Conservation (phyloP, 2,329 filamentous ascomycete genomes). For the Aspergillus brasiliensis region DNA sequence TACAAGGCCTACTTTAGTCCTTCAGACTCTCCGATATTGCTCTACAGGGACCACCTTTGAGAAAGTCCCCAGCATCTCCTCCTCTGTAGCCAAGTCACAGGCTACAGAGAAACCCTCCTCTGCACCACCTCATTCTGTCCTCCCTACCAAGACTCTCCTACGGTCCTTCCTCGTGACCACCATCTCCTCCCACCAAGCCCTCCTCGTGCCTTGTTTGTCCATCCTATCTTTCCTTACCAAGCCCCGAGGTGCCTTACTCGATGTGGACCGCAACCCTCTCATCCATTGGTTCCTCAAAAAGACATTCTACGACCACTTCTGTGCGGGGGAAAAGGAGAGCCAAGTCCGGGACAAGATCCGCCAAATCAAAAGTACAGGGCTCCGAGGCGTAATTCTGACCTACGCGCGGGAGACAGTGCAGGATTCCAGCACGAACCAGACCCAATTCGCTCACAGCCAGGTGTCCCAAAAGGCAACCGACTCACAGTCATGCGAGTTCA, state of each 20-base stretch:
- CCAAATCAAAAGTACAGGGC: conserved; percentile 72
- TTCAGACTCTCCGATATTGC: not conserved
- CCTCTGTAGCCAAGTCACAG: not conserved
- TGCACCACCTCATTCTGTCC: not conserved
- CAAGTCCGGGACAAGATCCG: conserved; percentile 60
- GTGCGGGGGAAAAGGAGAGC: conserved; percentile 80
- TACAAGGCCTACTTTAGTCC: not conserved
- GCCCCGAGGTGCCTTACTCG: conserved; percentile 52
- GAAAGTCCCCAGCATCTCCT: not conserved
- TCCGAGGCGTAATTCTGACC: conserved; percentile 78
- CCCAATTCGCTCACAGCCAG: conserved; percentile 28
- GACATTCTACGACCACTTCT: conserved; percentile 80
- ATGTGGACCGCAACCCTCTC: conserved; percentile 74
- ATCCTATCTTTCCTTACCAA: conserved; percentile 30
- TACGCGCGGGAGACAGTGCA: conserved; percentile 82
- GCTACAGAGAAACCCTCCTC: not conserved
- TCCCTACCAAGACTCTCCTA: conserved; percentile 28
- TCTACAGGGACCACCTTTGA: not conserved
- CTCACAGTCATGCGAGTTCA: conserved; percentile 25
- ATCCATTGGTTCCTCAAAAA: conserved; percentile 68
- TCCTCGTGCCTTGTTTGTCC: conserved; percentile 71
- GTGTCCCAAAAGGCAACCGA: not conserved
- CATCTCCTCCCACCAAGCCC: conserved; percentile 53
- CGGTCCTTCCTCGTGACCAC: conserved; percentile 49
- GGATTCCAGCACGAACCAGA: conserved; percentile 59